Evolutionary conservation across 2,329 filamentous ascomycete species (phyloP).

Genomic region (Plectosphaerella sp.): DNA sequence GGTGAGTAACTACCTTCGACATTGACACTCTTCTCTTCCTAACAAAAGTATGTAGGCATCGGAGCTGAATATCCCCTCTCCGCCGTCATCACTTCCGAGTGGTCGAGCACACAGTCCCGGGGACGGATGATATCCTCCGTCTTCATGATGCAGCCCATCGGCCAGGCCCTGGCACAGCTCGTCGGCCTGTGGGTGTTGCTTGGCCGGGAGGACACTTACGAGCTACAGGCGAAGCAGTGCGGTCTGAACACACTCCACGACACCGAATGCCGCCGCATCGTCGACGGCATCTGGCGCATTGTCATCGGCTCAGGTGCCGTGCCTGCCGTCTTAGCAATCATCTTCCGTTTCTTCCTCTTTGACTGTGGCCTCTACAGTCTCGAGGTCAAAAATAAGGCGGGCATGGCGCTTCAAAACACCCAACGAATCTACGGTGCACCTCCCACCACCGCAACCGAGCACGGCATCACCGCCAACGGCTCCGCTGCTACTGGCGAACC

Average conservation of each 20-base stretch:
- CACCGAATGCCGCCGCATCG: slow-evolving; percentile 36
- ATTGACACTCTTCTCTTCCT: background rate
- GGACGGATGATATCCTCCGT: slow-evolving; percentile 65
- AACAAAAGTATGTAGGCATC: slow-evolving; percentile 19
- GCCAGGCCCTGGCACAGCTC: slow-evolving; percentile 60
- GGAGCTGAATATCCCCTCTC: slow-evolving; percentile 66
- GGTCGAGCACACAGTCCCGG: slow-evolving; percentile 56
- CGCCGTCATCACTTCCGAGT: slow-evolving; percentile 66
- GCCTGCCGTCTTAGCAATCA: slow-evolving; percentile 58
- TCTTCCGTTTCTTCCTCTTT: slow-evolving; percentile 63
- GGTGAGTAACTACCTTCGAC: slow-evolving; percentile 23
- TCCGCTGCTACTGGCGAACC: slow-evolving; percentile 27
- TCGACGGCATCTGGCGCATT: slow-evolving; percentile 64
- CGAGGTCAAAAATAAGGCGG: slow-evolving; percentile 59
- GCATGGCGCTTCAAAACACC: slow-evolving; percentile 54
- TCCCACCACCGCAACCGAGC: slow-evolving; percentile 15
- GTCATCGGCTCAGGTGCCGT: slow-evolving; percentile 62
- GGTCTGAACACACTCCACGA: slow-evolving; percentile 40
- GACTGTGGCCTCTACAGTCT: slow-evolving; percentile 63
- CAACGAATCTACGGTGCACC: slow-evolving; percentile 51
- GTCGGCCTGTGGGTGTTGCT: slow-evolving; percentile 52
- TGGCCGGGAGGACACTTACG: slow-evolving; percentile 35
- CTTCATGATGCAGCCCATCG: slow-evolving; percentile 66
- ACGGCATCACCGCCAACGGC: slow-evolving; percentile 20
- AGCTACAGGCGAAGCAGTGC: slow-evolving; percentile 40